Percentiles rank a stretch among this genome's conserved stretches.
These are phyloP conservation scores for Canariomyces notabilis DNA, from an alignment of 2,329 filamentous ascomycete genomes.

Conservation along the genomic window DNA sequence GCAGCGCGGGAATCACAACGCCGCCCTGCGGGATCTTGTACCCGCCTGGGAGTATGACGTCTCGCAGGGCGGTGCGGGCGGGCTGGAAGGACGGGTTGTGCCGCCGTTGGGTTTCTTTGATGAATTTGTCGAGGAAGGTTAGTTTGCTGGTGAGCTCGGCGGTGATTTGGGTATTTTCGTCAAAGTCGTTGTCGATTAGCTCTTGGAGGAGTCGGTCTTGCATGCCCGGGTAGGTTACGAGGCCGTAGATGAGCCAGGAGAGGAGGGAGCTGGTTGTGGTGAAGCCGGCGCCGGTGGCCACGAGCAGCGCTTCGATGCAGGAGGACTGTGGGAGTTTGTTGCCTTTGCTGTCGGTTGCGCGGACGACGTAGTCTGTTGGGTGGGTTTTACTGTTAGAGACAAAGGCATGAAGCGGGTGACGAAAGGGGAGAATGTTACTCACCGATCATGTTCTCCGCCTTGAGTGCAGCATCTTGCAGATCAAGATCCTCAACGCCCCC, in stretches of 20 bases:
- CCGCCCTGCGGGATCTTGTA: slow-evolving; percentile 49
- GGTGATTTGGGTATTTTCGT: slow-evolving; percentile 40
- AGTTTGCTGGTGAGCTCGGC: slow-evolving; percentile 45
- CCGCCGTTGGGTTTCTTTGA: slow-evolving; percentile 56
- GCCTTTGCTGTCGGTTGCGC: slow-evolving; percentile 13
- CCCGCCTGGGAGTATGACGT: slow-evolving; percentile 54
- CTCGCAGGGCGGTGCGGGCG: slow-evolving; percentile 49
- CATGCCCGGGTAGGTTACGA: slow-evolving; percentile 15
- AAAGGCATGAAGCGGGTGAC: too few relatives aligned
- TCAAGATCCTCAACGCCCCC: slow-evolving; percentile 32
- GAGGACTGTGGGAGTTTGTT: slow-evolving; percentile 4
- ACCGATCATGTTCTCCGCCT: slow-evolving; percentile 24
- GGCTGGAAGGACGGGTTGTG: slow-evolving; percentile 60
- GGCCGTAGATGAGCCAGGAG: slow-evolving; percentile 17
- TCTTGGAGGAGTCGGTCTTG: slow-evolving; percentile 14
- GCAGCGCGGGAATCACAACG: slow-evolving; percentile 50
- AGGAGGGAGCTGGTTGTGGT: slow-evolving; percentile 16
- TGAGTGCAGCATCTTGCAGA: slow-evolving; percentile 26
- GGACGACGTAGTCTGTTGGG: slow-evolving; percentile 11
- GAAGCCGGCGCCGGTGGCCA: slow-evolving; percentile 18
- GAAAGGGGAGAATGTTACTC: slow-evolving; percentile 29
- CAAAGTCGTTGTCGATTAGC: slow-evolving; percentile 15
- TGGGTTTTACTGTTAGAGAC: slow-evolving; percentile 16
- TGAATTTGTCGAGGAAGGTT: slow-evolving; percentile 49
- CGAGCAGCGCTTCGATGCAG: slow-evolving; percentile 4